phyloP scores from a whole-genome alignment of 2,329 filamentous ascomycete species.

The Claviceps sp. region DNA sequence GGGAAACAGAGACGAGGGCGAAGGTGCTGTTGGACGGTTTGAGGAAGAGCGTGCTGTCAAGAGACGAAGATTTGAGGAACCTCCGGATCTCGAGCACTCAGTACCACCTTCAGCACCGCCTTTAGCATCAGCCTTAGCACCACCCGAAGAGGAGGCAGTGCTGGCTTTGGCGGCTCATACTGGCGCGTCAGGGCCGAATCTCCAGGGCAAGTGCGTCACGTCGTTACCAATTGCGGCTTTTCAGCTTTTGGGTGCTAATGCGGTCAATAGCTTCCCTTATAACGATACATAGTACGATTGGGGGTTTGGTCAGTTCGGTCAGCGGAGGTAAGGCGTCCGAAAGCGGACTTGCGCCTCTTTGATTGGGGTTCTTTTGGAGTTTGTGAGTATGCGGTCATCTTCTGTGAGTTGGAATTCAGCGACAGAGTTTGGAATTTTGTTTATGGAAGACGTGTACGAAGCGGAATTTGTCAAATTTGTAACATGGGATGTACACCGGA shows the following conservation, averaged over 20 bases:
- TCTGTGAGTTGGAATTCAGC: not conserved
- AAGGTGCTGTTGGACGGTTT: constrained; percentile 14
- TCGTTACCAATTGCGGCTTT: not conserved
- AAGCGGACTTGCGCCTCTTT: not conserved
- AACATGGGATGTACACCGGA: not conserved
- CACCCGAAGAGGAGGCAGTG: constrained; percentile 34
- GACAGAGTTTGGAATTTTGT: not conserved
- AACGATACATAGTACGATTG: constrained; percentile 22
- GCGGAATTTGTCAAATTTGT: not conserved
- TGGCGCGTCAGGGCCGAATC: constrained; percentile 23
- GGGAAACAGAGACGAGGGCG: not conserved
- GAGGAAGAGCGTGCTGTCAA: constrained; percentile 26
- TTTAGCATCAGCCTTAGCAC: not conserved
- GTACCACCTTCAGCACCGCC: constrained; percentile 12
- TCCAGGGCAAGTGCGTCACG: constrained; percentile 28
- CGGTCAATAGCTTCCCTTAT: constrained; percentile 14
- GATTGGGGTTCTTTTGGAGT: not conserved
- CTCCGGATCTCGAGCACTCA: constrained; percentile 16
- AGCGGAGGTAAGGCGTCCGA: not conserved
- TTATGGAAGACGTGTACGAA: not conserved
- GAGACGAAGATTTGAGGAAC: constrained; percentile 25
- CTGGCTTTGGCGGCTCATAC: constrained; percentile 33
- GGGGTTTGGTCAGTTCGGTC: not conserved
- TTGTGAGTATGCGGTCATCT: not conserved
- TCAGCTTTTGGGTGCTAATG: not conserved